Percentiles rank a stretch among this genome's conserved stretches.
These are phyloP conservation scores for Lactarius akahatsu DNA, from an alignment of 768 basidiomycete species.

Conservation along the genomic window DNA sequence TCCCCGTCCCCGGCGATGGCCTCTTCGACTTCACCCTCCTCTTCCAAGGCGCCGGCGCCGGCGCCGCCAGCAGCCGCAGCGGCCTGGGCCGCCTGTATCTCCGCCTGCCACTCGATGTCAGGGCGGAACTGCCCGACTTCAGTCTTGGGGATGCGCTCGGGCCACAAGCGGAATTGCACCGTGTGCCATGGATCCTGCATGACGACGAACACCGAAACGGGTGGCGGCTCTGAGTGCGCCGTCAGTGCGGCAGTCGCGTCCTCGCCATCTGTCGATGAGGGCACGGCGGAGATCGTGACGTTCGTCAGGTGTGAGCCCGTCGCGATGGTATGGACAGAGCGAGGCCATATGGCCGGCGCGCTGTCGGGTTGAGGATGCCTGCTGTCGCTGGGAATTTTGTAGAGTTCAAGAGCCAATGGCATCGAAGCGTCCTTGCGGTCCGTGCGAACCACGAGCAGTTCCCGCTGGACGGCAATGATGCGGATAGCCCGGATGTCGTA, in stretches of 20 bases:
- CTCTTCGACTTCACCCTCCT: slow-evolving; percentile 20
- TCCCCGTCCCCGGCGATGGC: background rate
- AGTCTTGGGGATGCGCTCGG: slow-evolving; percentile 24
- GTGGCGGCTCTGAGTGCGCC: slow-evolving; percentile 23
- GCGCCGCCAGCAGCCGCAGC: slow-evolving; percentile 2
- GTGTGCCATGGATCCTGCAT: slow-evolving; percentile 26
- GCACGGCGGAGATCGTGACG: slow-evolving; percentile 21
- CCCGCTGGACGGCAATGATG: slow-evolving; percentile 24
- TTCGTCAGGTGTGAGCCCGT: slow-evolving; percentile 9
- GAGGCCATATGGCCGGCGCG: slow-evolving; percentile 10
- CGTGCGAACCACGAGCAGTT: slow-evolving; percentile 28
- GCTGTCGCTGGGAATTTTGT: slow-evolving; percentile 22
- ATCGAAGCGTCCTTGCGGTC: slow-evolving; percentile 13
- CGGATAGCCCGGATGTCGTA: slow-evolving; percentile 29
- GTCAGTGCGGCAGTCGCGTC: slow-evolving; percentile 18
- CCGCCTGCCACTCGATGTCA: slow-evolving; percentile 23
- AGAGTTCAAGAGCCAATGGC: slow-evolving; percentile 24
- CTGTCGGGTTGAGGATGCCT: background rate
- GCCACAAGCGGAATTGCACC: slow-evolving; percentile 26
- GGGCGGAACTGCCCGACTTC: slow-evolving; percentile 18
- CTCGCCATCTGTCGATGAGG: slow-evolving; percentile 20
- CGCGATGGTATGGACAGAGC: slow-evolving; percentile 26
- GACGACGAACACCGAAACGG: slow-evolving; percentile 24
- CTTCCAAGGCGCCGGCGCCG: background rate
- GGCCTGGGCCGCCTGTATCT: slow-evolving; percentile 14